These are phyloP conservation scores for Arabis alpina DNA, from an alignment of 345 rosid genomes.

Conservation along the genomic window DNA sequence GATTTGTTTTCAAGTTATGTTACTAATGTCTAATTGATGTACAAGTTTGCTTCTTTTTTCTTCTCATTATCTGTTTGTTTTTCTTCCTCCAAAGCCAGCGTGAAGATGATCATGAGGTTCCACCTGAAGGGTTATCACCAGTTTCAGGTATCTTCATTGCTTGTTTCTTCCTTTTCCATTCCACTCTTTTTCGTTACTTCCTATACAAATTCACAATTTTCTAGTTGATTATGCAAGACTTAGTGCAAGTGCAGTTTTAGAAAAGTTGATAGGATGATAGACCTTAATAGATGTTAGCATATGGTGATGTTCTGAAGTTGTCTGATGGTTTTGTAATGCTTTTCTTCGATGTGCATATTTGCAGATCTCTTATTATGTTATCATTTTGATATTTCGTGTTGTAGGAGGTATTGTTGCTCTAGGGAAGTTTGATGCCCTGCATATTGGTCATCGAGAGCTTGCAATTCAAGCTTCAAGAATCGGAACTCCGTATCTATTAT, in stretches of 20 bases:
- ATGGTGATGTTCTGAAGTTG: conserved; percentile 11
- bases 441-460: conserved; percentile 92
- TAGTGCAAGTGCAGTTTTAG: no score
- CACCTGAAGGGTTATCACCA: conserved; percentile 53
- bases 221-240: not conserved
- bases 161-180: conserved; percentile 13
- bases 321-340: not conserved
- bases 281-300: not conserved
- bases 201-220: no score
- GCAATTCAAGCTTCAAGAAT: conserved; percentile 87
- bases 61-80: conserved; percentile 46
- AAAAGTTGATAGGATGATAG: not conserved
- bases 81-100: conserved; percentile 60
- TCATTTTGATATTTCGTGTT: not conserved
- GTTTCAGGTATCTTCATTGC: conserved; percentile 64
- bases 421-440: conserved; percentile 97
- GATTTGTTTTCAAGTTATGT: not conserved
- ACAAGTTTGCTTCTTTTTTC: conserved; percentile 12
- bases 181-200: not conserved
- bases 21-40: not conserved
- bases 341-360: conserved; percentile 1
- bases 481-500: conserved; percentile 78
- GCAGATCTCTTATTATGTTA: conserved; percentile 5
- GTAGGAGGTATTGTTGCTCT: conserved; percentile 93
- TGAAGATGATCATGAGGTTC: conserved; percentile 59